Base-by-base conservation (phyloP, 2,329 filamentous ascomycete genomes). In the Penicillium sp. region DNA sequence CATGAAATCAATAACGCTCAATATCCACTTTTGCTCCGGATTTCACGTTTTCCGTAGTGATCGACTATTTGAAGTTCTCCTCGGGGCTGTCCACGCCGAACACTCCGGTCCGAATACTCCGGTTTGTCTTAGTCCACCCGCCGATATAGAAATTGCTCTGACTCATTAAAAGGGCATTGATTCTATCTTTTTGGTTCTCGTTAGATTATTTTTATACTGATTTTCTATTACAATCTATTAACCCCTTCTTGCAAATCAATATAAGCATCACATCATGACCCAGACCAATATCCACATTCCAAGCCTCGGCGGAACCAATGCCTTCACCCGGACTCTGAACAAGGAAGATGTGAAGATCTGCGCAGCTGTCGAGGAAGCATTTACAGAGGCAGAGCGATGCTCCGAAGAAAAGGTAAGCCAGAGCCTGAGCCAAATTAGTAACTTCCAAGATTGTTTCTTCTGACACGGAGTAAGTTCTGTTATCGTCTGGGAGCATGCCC, bases 381-480 rank as follows among this genome's bases (percentile, higher is more conserved):
- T 65, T 41, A 46, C 50, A 21, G 56, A 56, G 35, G 33, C 57
- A 2, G 62, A 65, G 41, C 38, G 59, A 35, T 65, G 62, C 19
- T 63, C 62, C 0, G 56, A 62, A 21, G 61, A 65, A 49, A 65
- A 65, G 55, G 62, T 65, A 43, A n/a, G 29, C 10, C 19, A 8
- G 19, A 35, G 5, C 3, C 3, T 3, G 23, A 19, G 7, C 29
- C 25, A 23, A 54, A n/a, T 15, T 3, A 48, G 6, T 10, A 21
- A 8, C 29, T n/a, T 10, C 19, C 4, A 1, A 9, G 7, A 21
- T 43, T 19, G 2, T 10, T 46, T 29, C 21, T 15, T 35, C 19
- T 48, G n/a, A 54, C 37, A 41, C 25, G 3, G 15, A 27, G 7
- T 27, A 40, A 64, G 62, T 65, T 65, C 53, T 27, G 19, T 10